Conservation (phyloP, 2,329 filamentous ascomycete genomes). For the Elsinoe fawcettii region DNA sequence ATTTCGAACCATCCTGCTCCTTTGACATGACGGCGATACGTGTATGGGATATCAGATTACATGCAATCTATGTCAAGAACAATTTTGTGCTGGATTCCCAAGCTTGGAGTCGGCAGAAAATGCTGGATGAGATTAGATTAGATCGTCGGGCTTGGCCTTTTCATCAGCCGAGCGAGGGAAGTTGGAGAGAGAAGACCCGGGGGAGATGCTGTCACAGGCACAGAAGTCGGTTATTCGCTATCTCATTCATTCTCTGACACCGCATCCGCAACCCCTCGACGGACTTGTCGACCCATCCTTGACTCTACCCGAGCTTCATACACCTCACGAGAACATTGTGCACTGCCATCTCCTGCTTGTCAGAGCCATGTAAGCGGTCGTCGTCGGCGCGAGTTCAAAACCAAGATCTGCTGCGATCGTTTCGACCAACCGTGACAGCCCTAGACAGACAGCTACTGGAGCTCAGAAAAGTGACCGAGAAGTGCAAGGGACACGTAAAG, state of each 20-base stretch:
- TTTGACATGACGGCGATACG: conserved; percentile 1
- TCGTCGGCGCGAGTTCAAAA: background rate
- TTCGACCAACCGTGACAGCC: background rate
- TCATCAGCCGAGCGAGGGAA: conserved; percentile 10
- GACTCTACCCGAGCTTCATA: background rate
- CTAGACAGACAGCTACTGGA: background rate
- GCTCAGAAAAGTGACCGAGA: background rate
- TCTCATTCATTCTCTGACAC: background rate
- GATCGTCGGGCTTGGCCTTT: conserved; percentile 13
- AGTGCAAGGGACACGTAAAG: background rate
- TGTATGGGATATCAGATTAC: background rate
- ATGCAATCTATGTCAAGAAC: background rate
- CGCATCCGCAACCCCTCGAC: background rate
- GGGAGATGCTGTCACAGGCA: conserved; percentile 13
- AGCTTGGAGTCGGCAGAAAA: background rate
- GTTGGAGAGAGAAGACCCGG: conserved; percentile 1
- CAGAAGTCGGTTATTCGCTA: background rate
- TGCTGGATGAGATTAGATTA: conserved; percentile 12
- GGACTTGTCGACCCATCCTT: background rate
- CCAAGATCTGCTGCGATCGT: background rate
- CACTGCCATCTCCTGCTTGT: background rate
- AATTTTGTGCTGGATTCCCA: background rate
- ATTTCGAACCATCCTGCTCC: background rate
- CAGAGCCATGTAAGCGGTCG: background rate
- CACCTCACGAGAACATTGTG: background rate